Conservation (phyloP, 2,329 filamentous ascomycete genomes). For the Diaporthe velutina region DNA sequence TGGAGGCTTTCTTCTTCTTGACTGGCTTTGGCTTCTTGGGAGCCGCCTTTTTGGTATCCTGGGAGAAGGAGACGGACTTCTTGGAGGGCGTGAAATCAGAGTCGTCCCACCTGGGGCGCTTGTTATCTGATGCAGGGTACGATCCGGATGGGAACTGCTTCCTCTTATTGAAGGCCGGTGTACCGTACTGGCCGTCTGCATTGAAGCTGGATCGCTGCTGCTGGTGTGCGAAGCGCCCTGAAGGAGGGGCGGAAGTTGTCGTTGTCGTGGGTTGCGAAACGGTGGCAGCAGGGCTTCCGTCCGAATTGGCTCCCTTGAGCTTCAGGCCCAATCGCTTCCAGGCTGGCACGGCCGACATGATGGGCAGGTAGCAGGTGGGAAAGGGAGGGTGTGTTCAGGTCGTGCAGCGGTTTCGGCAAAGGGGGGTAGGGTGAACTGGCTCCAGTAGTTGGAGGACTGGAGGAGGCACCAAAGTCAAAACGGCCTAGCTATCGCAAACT, state of each 20-base stretch:
- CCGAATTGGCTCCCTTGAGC: constrained; percentile 63
- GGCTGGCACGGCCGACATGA: constrained; percentile 65
- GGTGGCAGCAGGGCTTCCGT: constrained; percentile 48
- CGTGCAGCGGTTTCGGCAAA: constrained; percentile 36
- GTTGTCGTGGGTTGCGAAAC: constrained; percentile 42
- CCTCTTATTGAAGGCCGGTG: constrained; percentile 59
- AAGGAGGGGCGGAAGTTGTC: constrained; percentile 37
- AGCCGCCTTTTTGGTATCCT: constrained; percentile 53
- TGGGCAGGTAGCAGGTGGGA: constrained; percentile 45
- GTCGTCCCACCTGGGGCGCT: constrained; percentile 49
- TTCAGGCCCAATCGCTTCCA: constrained; percentile 75
- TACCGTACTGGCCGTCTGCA: constrained; percentile 41
- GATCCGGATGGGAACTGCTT: constrained; percentile 61
- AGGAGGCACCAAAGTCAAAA: constrained; percentile 29
- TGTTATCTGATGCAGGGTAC: constrained; percentile 47
- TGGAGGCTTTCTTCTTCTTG: constrained; percentile 51
- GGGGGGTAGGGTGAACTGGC: constrained; percentile 34
- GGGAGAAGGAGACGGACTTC: constrained; percentile 65
- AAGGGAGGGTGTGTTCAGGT: constrained; percentile 34
- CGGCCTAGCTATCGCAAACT: constrained; percentile 19
- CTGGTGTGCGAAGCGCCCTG: constrained; percentile 41
- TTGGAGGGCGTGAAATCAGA: constrained; percentile 43
- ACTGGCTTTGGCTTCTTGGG: constrained; percentile 49
- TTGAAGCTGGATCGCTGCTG: constrained; percentile 46
- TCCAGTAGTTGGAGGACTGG: constrained; percentile 17